These are phyloP conservation scores for Lentinus brumalis DNA, from an alignment of 768 basidiomycete species.

Conservation along the genomic window DNA sequence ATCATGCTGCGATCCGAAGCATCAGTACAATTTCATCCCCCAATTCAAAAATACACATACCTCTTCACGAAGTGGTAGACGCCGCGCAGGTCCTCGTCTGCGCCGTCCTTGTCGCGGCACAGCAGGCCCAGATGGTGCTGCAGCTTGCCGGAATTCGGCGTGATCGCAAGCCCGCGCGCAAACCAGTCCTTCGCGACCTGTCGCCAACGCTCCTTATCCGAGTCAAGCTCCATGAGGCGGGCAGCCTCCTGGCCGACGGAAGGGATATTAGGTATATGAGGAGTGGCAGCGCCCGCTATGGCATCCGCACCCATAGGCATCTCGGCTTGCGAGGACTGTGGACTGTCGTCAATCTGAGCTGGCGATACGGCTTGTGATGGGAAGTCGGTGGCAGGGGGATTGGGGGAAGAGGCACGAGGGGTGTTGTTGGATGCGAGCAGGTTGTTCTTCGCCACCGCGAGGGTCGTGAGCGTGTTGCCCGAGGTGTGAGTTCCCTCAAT, in stretches of 20 bases:
- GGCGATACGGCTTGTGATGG: constrained; percentile 24
- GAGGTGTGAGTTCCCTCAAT: constrained; percentile 48
- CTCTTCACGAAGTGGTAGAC: constrained; percentile 96
- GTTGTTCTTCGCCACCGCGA: constrained; percentile 43
- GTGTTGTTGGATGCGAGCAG: constrained; percentile 31
- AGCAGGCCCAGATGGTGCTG: constrained; percentile 94
- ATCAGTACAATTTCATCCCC: constrained; percentile 1
- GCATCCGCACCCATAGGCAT: constrained; percentile 18
- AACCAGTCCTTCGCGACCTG: constrained; percentile 93
- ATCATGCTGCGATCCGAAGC: constrained; percentile 64
- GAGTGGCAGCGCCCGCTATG: constrained; percentile 11
- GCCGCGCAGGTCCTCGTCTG: constrained; percentile 85
- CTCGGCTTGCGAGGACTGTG: constrained; percentile 27
- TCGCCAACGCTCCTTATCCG: constrained; percentile 92
- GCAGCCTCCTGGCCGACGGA: constrained; percentile 89
- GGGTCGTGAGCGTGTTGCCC: constrained; percentile 49
- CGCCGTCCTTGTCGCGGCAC: constrained; percentile 77
- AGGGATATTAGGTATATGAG: constrained; percentile 35
- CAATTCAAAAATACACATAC: constrained; percentile 48
- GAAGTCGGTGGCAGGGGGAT: constrained; percentile 20
- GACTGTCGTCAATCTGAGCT: constrained; percentile 33
- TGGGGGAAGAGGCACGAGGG: constrained; percentile 20
- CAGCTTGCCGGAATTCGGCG: constrained; percentile 91
- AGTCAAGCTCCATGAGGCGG: constrained; percentile 79
- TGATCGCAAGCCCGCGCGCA: constrained; percentile 78